A percentile compares a stretch with the other conserved stretches of the same genome.
phyloP scores from a whole-genome alignment of 805 yeast genomes.

The Candida tibetensis region DNA sequence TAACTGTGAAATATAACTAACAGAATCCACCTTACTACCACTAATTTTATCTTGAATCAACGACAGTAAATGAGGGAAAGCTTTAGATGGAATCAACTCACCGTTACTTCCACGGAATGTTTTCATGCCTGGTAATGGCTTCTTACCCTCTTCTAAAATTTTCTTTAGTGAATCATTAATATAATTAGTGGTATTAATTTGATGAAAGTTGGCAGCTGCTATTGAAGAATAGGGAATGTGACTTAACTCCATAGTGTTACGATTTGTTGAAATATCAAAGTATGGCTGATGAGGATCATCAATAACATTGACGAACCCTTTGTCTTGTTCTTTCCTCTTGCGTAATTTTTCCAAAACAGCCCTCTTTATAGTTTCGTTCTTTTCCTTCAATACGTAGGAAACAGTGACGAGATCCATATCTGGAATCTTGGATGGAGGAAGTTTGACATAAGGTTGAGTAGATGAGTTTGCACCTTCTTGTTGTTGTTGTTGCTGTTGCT shows the following conservation, averaged over 20 bases:
- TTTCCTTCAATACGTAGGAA: constrained; percentile 66
- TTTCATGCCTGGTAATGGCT: constrained; percentile 42
- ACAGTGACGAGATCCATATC: constrained; percentile 87
- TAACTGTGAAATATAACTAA: constrained; percentile 38
- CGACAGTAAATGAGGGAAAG: constrained; percentile 48
- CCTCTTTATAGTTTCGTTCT: constrained; percentile 70
- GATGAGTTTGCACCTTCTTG: constrained; percentile 19
- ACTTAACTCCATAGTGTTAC: constrained; percentile 48
- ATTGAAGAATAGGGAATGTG: constrained; percentile 82
- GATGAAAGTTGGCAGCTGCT: constrained; percentile 61
- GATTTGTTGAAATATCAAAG: constrained; percentile 60
- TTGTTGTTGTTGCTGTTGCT: constrained; percentile 9
- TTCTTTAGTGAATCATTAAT: constrained; percentile 41
- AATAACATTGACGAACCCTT: constrained; percentile 78
- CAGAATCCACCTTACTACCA: constrained; percentile 19
- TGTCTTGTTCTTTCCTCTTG: constrained; percentile 66
- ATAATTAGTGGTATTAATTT: constrained; percentile 59
- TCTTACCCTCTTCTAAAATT: constrained; percentile 43
- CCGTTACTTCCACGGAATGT: constrained; percentile 52
- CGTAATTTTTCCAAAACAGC: constrained; percentile 85
- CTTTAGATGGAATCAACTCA: constrained; percentile 44
- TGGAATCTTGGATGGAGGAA: constrained; percentile 90
- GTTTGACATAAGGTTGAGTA: constrained; percentile 76
- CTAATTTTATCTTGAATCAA: constrained; percentile 29
- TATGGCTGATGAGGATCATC: constrained; percentile 85